These are phyloP conservation scores for Ilyonectria mors-panacis DNA, from an alignment of 2,329 filamentous ascomycete species.

Conservation along the genomic window DNA sequence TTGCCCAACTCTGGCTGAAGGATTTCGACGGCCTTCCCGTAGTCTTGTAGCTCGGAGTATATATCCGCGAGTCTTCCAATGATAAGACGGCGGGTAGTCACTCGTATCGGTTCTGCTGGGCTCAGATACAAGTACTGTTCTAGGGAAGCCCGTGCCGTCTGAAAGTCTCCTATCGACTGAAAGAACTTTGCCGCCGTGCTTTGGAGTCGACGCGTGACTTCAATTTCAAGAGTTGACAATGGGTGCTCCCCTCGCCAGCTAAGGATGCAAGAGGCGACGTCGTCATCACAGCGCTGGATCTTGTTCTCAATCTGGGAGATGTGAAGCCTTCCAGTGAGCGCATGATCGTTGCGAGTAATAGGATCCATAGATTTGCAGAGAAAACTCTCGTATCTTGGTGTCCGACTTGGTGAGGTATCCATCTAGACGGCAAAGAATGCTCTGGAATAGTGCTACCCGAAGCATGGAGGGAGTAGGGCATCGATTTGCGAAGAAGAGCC, in stretches of 20 bases:
- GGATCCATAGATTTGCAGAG: slow-evolving; percentile 30
- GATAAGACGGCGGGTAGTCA: slow-evolving; percentile 44
- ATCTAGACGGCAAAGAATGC: slow-evolving; percentile 49
- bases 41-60: slow-evolving; percentile 45
- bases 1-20: slow-evolving; percentile 37
- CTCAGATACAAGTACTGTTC: slow-evolving; percentile 46
- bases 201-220: slow-evolving; percentile 52
- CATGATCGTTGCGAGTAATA: slow-evolving; percentile 47
- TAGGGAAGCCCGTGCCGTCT: slow-evolving; percentile 44
- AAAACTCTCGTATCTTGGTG: slow-evolving; percentile 45
- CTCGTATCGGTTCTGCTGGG: slow-evolving; percentile 38
- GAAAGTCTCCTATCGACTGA: slow-evolving; percentile 52
- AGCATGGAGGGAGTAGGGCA: slow-evolving; percentile 53
- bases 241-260: slow-evolving; percentile 49
- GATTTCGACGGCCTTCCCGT: slow-evolving; percentile 35
- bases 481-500: slow-evolving; percentile 43
- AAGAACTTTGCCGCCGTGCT: slow-evolving; percentile 52
- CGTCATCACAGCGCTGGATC: slow-evolving; percentile 50
- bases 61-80: slow-evolving; percentile 45
- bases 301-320: slow-evolving; percentile 54
- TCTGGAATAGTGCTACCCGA: slow-evolving; percentile 51
- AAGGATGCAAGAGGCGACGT: slow-evolving; percentile 50
- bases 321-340: slow-evolving; percentile 50
- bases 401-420: slow-evolving; percentile 47
- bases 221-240: slow-evolving; percentile 50